Percentiles rank a stretch among this genome's conserved stretches.
Evolutionary conservation across 768 basidiomycete species (phyloP).

Genomic region (Tremella mesenterica): DNA sequence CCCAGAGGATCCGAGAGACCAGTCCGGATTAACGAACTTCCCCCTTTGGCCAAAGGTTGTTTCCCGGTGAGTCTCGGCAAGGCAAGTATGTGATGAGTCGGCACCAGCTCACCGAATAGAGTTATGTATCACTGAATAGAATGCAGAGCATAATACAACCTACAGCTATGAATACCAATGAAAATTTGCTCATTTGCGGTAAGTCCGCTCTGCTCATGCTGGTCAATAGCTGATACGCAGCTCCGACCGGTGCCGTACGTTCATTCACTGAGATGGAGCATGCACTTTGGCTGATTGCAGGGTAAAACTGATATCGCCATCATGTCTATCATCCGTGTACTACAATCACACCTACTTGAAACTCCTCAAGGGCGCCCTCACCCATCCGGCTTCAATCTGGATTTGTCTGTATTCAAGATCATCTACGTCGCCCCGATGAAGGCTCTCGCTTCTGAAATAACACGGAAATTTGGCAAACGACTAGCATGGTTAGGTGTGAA

Average conservation of each 20-base stretch:
- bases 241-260: slow-evolving; percentile 93
- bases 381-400: slow-evolving; percentile 49
- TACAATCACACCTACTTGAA: slow-evolving; percentile 58
- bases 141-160: slow-evolving; percentile 93
- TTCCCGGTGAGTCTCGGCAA: slow-evolving; percentile 59
- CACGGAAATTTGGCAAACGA: slow-evolving; percentile 81
- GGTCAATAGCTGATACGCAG: slow-evolving; percentile 46
- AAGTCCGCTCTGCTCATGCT: slow-evolving; percentile 2
- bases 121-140: slow-evolving; percentile 77
- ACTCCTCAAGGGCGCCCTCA: slow-evolving; percentile 9
- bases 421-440: slow-evolving; percentile 99
- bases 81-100: not conserved
- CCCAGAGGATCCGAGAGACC: slow-evolving; percentile 62
- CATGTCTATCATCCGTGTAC: slow-evolving; percentile 79
- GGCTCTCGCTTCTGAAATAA: slow-evolving; percentile 89
- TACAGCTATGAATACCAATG: slow-evolving; percentile 87
- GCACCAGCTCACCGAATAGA: slow-evolving; percentile 53
- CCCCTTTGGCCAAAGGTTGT: slow-evolving; percentile 65
- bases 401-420: slow-evolving; percentile 75
- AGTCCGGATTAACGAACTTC: slow-evolving; percentile 63
- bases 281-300: slow-evolving; percentile 46
- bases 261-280: not conserved
- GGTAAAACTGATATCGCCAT: slow-evolving; percentile 99
- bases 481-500: slow-evolving; percentile 76
- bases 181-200: slow-evolving; percentile 93